These are phyloP conservation scores for Cercospora citrullina DNA, from an alignment of 2,329 filamentous ascomycete species.

Conservation along the genomic window DNA sequence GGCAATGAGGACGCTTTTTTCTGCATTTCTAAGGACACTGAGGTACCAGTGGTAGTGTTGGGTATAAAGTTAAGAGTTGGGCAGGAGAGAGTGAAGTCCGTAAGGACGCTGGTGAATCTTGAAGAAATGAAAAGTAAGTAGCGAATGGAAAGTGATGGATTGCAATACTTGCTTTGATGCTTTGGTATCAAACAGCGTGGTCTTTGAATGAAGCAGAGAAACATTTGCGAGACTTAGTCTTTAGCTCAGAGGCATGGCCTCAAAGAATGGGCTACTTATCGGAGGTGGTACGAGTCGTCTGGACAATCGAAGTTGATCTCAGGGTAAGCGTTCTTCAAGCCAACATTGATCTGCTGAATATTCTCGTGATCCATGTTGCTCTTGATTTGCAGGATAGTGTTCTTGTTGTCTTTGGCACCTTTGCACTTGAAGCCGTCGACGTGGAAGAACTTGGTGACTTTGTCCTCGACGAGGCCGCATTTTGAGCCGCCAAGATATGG, in stretches of 20 bases:
- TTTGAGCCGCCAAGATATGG: constrained; percentile 20
- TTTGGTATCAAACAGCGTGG: not conserved
- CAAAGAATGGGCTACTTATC: not conserved
- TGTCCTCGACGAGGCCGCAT: constrained; percentile 20
- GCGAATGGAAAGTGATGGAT: not conserved
- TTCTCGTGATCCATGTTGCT: constrained; percentile 18
- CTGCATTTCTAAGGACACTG: not conserved
- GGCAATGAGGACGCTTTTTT: not conserved
- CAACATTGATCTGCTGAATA: constrained; percentile 14
- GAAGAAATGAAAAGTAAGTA: not conserved
- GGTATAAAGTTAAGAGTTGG: not conserved
- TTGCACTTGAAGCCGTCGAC: constrained; percentile 19
- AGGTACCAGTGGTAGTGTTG: not conserved
- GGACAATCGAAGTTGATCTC: constrained; percentile 22
- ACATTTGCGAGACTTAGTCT: not conserved
- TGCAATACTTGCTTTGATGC: not conserved
- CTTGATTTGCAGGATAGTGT: constrained; percentile 22
- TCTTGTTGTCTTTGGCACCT: constrained; percentile 18
- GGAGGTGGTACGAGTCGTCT: not conserved
- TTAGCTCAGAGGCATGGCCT: not conserved
- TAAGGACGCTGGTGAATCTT: not conserved
- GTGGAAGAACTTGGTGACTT: constrained; percentile 13
- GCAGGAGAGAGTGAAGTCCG: not conserved
- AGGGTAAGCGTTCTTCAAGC: constrained; percentile 18
- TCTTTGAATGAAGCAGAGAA: not conserved